Conservation (phyloP, 495 filamentous ascomycete species). For the Penicillium salamii region DNA sequence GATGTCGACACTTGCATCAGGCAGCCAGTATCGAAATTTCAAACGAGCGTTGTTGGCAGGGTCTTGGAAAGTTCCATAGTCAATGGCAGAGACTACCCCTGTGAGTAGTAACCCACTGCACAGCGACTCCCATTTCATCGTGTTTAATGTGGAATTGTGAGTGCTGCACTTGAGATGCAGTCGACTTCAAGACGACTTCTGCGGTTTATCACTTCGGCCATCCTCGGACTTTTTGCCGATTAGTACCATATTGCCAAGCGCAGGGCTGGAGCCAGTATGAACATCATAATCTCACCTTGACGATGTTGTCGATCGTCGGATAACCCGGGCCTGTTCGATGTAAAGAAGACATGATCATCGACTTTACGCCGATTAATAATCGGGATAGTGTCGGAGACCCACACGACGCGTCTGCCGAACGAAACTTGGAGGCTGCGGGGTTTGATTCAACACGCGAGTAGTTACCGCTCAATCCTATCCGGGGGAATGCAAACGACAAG, state of each 20-base stretch:
- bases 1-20: slow-evolving; percentile 39
- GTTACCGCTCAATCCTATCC: too few relatives aligned
- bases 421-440: neutral
- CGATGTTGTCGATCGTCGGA: neutral
- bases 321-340: neutral
- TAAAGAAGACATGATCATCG: neutral
- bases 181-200: neutral
- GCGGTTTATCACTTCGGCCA: neutral
- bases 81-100: neutral
- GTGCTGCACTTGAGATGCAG: neutral
- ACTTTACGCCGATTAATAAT: neutral
- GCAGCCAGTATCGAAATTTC: slow-evolving; percentile 38
- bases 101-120: neutral
- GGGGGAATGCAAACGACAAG: too few relatives aligned
- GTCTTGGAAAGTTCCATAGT: slow-evolving; percentile 24
- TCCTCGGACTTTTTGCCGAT: too few relatives aligned
- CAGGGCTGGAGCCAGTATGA: neutral
- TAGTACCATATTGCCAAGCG: neutral
- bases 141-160: neutral
- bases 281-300: neutral
- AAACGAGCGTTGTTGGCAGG: slow-evolving; percentile 21
- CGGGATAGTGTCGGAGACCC: neutral
- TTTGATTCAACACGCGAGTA: too few relatives aligned
- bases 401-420: neutral
- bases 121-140: neutral